These are phyloP conservation scores for Steccherinum ochraceum DNA, from an alignment of 768 basidiomycete genomes.

Conservation along the genomic window DNA sequence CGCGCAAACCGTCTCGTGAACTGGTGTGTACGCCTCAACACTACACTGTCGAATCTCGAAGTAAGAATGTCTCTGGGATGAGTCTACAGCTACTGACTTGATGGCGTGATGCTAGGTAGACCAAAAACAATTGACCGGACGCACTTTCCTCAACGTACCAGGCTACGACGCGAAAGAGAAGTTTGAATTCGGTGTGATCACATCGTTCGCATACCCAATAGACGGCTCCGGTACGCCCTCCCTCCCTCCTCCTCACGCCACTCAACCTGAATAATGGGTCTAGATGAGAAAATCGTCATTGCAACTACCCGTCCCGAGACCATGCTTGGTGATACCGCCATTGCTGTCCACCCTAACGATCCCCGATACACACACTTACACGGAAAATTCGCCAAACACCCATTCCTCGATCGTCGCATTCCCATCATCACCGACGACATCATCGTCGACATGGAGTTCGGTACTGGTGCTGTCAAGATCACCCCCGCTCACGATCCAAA, in stretches of 20 bases:
- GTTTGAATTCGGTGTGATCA: slow-evolving; percentile 95
- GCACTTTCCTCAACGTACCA: slow-evolving; percentile 83
- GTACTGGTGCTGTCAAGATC: slow-evolving; percentile 98
- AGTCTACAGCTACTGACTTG: neutral
- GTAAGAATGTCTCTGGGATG: slow-evolving; percentile 30
- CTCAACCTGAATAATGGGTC: neutral
- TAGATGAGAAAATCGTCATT: slow-evolving; percentile 86
- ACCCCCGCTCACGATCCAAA: slow-evolving; percentile 97
- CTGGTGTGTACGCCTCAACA: slow-evolving; percentile 96
- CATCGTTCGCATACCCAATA: slow-evolving; percentile 92
- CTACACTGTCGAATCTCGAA: slow-evolving; percentile 97
- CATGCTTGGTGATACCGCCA: slow-evolving; percentile 96
- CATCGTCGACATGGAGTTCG: slow-evolving; percentile 88
- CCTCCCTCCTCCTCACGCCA: neutral
- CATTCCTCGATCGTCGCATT: slow-evolving; percentile 79
- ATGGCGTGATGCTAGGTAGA: slow-evolving; percentile 56
- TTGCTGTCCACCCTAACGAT: slow-evolving; percentile 95
- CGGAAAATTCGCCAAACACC: slow-evolving; percentile 86
- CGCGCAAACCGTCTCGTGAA: slow-evolving; percentile 96
- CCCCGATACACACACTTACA: slow-evolving; percentile 91
- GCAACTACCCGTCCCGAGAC: slow-evolving; percentile 99
- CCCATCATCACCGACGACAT: slow-evolving; percentile 86
- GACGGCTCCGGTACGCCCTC: slow-evolving; percentile 64
- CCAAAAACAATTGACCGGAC: slow-evolving; percentile 80
- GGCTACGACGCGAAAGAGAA: slow-evolving; percentile 94